These are phyloP conservation scores for Strobilomyces confusus DNA, from an alignment of 768 basidiomycete genomes.

Conservation along the genomic window DNA sequence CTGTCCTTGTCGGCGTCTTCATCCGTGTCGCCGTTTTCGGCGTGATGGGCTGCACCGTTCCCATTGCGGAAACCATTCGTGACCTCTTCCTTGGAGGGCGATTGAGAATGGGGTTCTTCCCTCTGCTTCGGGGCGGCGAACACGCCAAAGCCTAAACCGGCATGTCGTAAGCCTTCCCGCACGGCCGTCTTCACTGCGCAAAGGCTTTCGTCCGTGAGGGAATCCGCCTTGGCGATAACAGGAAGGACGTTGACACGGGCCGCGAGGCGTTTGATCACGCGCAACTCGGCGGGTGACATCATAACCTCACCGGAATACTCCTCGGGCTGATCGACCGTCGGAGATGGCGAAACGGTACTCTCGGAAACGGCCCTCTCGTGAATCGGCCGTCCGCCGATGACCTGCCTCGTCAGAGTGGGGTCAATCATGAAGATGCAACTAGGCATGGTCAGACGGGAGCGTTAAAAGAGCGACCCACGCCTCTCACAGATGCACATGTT, in stretches of 20 bases:
- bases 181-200: slow-evolving; percentile 67
- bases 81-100: slow-evolving; percentile 16
- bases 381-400: slow-evolving; percentile 46
- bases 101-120: slow-evolving; percentile 9
- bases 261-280: slow-evolving; percentile 72
- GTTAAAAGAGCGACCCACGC: not conserved
- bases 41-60: slow-evolving; percentile 30
- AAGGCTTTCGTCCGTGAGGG: slow-evolving; percentile 76
- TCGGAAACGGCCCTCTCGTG: slow-evolving; percentile 63
- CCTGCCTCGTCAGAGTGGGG: slow-evolving; percentile 58
- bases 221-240: slow-evolving; percentile 76
- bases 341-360: slow-evolving; percentile 50
- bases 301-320: slow-evolving; percentile 49
- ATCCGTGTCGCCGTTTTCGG: slow-evolving; percentile 30
- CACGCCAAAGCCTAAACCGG: slow-evolving; percentile 73
- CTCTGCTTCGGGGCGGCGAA: slow-evolving; percentile 47
- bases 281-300: slow-evolving; percentile 76
- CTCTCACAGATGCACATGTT: slow-evolving; percentile 82
- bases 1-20: slow-evolving; percentile 52
- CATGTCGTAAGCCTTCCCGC: slow-evolving; percentile 59
- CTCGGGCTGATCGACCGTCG: slow-evolving; percentile 46
- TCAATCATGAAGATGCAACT: slow-evolving; percentile 88
- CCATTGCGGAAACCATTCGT: slow-evolving; percentile 24
- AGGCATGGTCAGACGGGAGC: slow-evolving; percentile 14
- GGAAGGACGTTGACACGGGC: slow-evolving; percentile 77